Evolutionary conservation across 805 yeast species (phyloP).

Genomic region (Yamadazyma sp.): DNA sequence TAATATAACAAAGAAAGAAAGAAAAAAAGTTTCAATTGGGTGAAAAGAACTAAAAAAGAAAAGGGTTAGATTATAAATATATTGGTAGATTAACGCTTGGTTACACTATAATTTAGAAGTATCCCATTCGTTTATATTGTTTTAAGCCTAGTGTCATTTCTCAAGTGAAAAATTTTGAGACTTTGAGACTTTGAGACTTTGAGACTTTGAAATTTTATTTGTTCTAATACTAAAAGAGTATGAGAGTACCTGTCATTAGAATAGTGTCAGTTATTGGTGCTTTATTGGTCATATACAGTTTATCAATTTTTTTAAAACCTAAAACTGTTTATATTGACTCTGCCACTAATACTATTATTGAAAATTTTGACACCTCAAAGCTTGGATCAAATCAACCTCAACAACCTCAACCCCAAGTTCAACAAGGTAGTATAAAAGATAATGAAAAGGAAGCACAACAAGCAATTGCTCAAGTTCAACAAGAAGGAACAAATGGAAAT

Average conservation of each 20-base stretch:
- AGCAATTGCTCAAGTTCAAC: slow-evolving; percentile 12
- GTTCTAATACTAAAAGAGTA: not conserved
- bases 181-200: no score
- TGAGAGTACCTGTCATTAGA: slow-evolving; percentile 14
- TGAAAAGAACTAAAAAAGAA: no score
- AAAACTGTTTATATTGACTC: slow-evolving; percentile 16
- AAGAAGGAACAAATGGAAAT: not conserved
- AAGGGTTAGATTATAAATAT: no score
- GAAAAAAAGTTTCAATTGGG: no score
- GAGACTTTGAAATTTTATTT: not conserved
- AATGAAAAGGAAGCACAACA: slow-evolving; percentile 9
- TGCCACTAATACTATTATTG: slow-evolving; percentile 14
- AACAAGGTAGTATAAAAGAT: slow-evolving; percentile 9
- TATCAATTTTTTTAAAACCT: slow-evolving; percentile 11
- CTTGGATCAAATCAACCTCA: not conserved
- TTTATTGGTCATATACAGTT: slow-evolving; percentile 11
- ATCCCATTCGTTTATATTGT: no score
- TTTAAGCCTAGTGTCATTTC: no score
- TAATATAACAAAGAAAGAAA: no score
- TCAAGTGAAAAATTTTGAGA: no score
- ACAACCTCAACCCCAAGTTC: not conserved
- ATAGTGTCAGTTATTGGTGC: slow-evolving; percentile 14
- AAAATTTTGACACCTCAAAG: slow-evolving; percentile 7
- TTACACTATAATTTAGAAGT: no score
- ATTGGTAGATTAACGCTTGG: no score